Base-by-base conservation (phyloP, 1,284 basidiomycete species). In the Fomitopsis pinicola region DNA sequence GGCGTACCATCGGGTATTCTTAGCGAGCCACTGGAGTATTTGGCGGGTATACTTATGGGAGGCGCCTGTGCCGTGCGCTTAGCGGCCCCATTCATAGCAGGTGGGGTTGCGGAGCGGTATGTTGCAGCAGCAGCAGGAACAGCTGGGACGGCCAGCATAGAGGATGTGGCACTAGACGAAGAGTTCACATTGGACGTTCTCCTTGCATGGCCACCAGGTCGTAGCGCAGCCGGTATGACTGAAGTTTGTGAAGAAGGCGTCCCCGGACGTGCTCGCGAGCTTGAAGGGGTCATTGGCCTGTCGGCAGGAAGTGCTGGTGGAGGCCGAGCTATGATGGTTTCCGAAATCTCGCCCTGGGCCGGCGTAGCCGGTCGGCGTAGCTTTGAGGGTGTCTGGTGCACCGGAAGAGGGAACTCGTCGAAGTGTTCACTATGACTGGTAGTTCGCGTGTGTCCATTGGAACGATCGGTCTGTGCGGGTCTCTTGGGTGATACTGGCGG, bases 161-260 rank as follows among this genome's bases (percentile, higher is more conserved):
- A 64, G 36, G 68, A 72, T 15, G 63, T 65, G 50, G 66, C 69
- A 45, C 62, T 67, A 48, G 66, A 62, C 7, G 52, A 6, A 9
- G 73, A 67, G 0, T 71, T 71, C 4, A 73, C 69, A 53, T 75
- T 72, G 1, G 80, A 80, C 5, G 77, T 76, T 9, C 76, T 64
- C 52, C 73, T 74, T 15, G 63, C 69, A 54, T 73, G 68, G 15
- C 75, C 48, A 17, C 48, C 70, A 9, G 79, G 76, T 60, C 79
- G 69, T 44, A 78, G 60, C 2, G 75, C 64, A 48, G 71, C 70
- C 48, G 76, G 74, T 42, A 75, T 50, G 30, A 30, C 68, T 28
- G 68, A 63, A 38, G 58, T 56, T 45, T 59, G 68, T 17, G 67
- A 66, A 2, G 65, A 60, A 6, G 69, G 68, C 5, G 70, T 69